phyloP scores from a whole-genome alignment of 2,329 filamentous ascomycete genomes.

The Xylaria sp. region DNA sequence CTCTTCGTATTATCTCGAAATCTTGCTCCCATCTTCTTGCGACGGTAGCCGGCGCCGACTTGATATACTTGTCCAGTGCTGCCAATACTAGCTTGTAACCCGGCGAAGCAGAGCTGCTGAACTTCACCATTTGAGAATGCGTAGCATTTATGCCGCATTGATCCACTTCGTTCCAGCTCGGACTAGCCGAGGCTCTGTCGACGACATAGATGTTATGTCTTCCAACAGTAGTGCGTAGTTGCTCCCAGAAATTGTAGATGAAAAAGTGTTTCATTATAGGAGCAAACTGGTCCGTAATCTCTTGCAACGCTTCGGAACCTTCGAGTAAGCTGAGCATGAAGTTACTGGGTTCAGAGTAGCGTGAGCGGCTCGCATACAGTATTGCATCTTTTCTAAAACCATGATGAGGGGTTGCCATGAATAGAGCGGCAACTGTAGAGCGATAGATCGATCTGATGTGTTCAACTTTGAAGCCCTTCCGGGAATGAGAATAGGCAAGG shows the following conservation, averaged over 20 bases:
- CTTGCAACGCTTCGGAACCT: constrained; percentile 28
- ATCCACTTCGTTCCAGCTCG: constrained; percentile 31
- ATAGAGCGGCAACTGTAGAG: constrained; percentile 28
- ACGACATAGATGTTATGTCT: constrained; percentile 21
- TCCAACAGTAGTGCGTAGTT: constrained; percentile 18
- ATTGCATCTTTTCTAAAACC: constrained; percentile 29
- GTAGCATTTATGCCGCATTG: constrained; percentile 27
- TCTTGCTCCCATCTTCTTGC: constrained; percentile 28
- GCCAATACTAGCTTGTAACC: constrained; percentile 26
- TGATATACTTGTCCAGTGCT: constrained; percentile 29
- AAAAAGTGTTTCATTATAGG: constrained; percentile 31
- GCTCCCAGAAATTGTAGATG: constrained; percentile 30
- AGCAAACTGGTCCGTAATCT: constrained; percentile 28
- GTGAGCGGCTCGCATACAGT: constrained; percentile 4
- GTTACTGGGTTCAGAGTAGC: constrained; percentile 17
- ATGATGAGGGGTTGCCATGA: constrained; percentile 29
- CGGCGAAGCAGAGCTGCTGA: constrained; percentile 9
- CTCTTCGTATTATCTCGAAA: constrained; percentile 22
- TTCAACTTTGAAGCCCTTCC: constrained; percentile 24
- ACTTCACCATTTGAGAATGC: constrained; percentile 26
- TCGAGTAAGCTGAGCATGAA: constrained; percentile 30
- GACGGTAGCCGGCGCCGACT: background rate
- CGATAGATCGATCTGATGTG: constrained; percentile 28
- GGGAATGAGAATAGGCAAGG: constrained; percentile 27
- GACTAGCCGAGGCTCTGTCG: constrained; percentile 19